Evolutionary conservation across 2,329 filamentous ascomycete species (phyloP).

Genomic region (Neonectria sp.): DNA sequence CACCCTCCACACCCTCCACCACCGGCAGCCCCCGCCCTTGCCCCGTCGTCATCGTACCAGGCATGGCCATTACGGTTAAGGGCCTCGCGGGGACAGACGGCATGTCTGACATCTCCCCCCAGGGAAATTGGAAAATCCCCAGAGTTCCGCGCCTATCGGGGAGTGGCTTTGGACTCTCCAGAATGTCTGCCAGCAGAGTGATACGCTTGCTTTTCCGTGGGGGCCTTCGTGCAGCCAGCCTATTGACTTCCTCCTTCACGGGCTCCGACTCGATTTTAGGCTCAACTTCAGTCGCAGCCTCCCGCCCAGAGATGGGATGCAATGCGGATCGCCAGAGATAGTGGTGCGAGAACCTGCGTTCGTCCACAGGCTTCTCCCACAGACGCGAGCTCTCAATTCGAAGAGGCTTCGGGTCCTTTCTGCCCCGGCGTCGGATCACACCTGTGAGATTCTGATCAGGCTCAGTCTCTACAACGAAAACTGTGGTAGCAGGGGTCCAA

Average conservation of each 20-base stretch:
- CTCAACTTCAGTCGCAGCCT: slow-evolving; percentile 1
- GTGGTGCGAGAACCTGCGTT: slow-evolving; percentile 19
- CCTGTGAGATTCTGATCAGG: slow-evolving; percentile 26
- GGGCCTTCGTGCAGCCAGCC: slow-evolving; percentile 67
- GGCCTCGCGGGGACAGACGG: slow-evolving; percentile 60
- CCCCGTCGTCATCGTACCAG: slow-evolving; percentile 62
- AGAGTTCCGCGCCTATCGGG: slow-evolving; percentile 71
- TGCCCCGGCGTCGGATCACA: slow-evolving; percentile 15
- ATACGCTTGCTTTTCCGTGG: slow-evolving; percentile 69
- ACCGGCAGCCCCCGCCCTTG: slow-evolving; percentile 21
- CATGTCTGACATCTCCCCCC: slow-evolving; percentile 74
- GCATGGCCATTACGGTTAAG: slow-evolving; percentile 62
- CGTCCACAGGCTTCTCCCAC: slow-evolving; percentile 37
- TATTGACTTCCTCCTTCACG: slow-evolving; percentile 44
- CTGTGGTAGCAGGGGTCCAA: slow-evolving; percentile 41
- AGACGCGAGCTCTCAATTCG: slow-evolving; percentile 41
- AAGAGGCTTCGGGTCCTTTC: slow-evolving; percentile 35
- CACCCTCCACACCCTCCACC: slow-evolving; percentile 26
- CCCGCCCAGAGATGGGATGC: slow-evolving; percentile 8
- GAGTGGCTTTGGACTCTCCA: slow-evolving; percentile 73
- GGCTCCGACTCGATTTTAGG: slow-evolving; percentile 15
- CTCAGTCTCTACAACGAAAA: slow-evolving; percentile 25
- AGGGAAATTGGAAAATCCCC: slow-evolving; percentile 77
- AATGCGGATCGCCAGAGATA: slow-evolving; percentile 42
- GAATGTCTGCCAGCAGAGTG: slow-evolving; percentile 74